Evolutionary conservation across 805 yeast species (phyloP).

Genomic region (Scheffersomyces ergatensis): DNA sequence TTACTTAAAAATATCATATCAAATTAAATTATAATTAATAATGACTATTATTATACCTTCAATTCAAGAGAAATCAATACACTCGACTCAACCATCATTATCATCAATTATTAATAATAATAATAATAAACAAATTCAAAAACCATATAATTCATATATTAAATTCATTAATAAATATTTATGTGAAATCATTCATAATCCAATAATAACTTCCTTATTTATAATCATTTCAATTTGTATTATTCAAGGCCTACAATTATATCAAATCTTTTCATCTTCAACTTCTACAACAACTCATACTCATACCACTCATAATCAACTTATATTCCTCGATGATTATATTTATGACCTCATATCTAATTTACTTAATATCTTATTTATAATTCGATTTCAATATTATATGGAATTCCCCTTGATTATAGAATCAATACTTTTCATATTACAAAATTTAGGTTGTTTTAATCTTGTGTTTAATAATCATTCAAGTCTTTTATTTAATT

Average conservation of each 20-base stretch:
- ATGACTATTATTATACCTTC: background rate
- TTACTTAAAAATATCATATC: too few species aligned
- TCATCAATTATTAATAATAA: too few species aligned
- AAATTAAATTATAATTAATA: too few species aligned
- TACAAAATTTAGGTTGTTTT: slow-evolving; percentile 16
- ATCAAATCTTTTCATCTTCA: slow-evolving; percentile 13
- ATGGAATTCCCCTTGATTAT: slow-evolving; percentile 7
- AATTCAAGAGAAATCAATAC: background rate
- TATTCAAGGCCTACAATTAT: slow-evolving; percentile 7
- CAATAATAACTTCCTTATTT: slow-evolving; percentile 13
- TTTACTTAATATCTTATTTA: slow-evolving; percentile 24
- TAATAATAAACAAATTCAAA: too few species aligned
- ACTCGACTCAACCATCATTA: background rate
- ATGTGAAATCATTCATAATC: slow-evolving; percentile 18
- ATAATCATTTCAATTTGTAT: slow-evolving; percentile 3
- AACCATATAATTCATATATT: slow-evolving; percentile 6
- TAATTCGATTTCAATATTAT: slow-evolving; percentile 20
- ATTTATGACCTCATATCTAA: slow-evolving; percentile 21
- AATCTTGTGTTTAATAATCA: slow-evolving; percentile 8
- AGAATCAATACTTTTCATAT: slow-evolving; percentile 19
- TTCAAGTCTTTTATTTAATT: background rate
- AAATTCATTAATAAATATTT: slow-evolving; percentile 15
- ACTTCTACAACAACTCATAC: slow-evolving; percentile 12
- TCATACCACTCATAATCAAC: slow-evolving; percentile 3
- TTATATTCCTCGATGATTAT: slow-evolving; percentile 9